Evolutionary conservation across 2,329 filamentous ascomycete species (phyloP).

Genomic region (Orbilia brochopaga): DNA sequence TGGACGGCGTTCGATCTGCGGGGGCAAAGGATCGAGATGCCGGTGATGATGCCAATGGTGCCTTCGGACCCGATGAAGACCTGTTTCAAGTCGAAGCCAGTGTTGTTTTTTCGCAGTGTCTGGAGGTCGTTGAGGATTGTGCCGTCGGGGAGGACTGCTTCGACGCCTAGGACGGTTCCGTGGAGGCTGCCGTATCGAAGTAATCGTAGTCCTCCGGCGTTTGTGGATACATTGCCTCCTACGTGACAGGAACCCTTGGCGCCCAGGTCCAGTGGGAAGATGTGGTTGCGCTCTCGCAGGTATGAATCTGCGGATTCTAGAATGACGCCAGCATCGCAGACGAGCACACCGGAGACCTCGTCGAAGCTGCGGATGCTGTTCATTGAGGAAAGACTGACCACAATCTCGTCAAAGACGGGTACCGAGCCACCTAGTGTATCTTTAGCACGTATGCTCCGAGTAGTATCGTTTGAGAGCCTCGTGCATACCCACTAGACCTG

Average conservation of each 20-base stretch:
- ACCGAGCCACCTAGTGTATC: conserved; percentile 70
- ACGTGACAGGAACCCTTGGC: conserved; percentile 97
- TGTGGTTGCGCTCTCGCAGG: conserved; percentile 79
- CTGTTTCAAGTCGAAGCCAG: conserved; percentile 95
- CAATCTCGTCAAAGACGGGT: conserved; percentile 97
- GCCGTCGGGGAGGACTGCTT: conserved; percentile 91
- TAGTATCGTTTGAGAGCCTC: background rate
- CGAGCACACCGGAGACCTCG: conserved; percentile 85
- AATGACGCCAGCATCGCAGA: conserved; percentile 88
- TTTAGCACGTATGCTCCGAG: background rate
- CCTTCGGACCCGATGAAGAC: conserved; percentile 95
- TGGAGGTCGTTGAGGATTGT: conserved; percentile 88
- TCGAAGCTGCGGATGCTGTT: conserved; percentile 91
- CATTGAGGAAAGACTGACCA: conserved; percentile 88
- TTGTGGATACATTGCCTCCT: conserved; percentile 93
- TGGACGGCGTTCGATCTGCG: conserved; percentile 87
- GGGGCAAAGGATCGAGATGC: conserved; percentile 84
- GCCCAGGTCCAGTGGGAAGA: conserved; percentile 96
- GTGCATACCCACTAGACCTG: conserved; percentile 77
- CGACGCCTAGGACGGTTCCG: conserved; percentile 87
- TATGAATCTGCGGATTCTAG: conserved; percentile 87
- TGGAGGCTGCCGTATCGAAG: conserved; percentile 93
- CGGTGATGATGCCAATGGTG: conserved; percentile 92
- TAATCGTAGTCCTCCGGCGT: conserved; percentile 87
- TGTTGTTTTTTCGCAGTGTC: conserved; percentile 95